Conservation (phyloP, 2,329 filamentous ascomycete species). For the Cordyceps fumosorosea region DNA sequence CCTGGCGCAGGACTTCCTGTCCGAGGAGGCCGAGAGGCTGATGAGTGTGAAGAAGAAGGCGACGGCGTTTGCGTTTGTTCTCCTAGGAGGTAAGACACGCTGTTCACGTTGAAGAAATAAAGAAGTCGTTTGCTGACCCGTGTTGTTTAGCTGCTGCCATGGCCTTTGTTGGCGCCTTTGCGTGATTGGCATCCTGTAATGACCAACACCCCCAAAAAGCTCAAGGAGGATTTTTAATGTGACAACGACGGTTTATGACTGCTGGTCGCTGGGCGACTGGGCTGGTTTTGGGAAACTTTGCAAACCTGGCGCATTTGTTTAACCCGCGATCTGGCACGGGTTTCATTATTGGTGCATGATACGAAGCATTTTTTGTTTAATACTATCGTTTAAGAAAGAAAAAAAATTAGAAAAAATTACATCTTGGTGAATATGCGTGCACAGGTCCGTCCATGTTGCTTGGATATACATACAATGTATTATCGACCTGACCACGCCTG, state of each 20-base stretch:
- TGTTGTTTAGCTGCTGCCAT: conserved; percentile 34
- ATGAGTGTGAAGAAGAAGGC: conserved; percentile 49
- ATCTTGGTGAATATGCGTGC: background rate
- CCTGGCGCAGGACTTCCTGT: conserved; percentile 59
- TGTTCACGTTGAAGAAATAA: too few relatives aligned
- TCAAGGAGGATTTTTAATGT: background rate
- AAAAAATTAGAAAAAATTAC: background rate
- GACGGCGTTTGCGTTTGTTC: conserved; percentile 43
- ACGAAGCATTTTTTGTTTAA: background rate
- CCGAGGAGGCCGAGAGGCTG: conserved; percentile 44
- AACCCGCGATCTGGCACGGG: background rate
- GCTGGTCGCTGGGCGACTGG: background rate
- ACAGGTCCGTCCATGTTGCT: background rate
- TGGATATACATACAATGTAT: too few relatives aligned
- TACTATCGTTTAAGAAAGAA: background rate
- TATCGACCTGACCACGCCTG: too few relatives aligned
- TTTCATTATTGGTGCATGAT: background rate
- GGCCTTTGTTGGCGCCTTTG: conserved; percentile 42
- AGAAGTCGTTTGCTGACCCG: background rate
- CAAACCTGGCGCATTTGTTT: background rate
- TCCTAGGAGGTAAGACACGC: conserved; percentile 40
- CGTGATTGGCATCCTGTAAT: conserved; percentile 19
- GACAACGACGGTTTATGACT: background rate
- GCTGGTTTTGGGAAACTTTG: background rate
- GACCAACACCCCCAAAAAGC: background rate